Conservation (phyloP, 139 green algal genomes). For the Pseudopediastrum boryanum region DNA sequence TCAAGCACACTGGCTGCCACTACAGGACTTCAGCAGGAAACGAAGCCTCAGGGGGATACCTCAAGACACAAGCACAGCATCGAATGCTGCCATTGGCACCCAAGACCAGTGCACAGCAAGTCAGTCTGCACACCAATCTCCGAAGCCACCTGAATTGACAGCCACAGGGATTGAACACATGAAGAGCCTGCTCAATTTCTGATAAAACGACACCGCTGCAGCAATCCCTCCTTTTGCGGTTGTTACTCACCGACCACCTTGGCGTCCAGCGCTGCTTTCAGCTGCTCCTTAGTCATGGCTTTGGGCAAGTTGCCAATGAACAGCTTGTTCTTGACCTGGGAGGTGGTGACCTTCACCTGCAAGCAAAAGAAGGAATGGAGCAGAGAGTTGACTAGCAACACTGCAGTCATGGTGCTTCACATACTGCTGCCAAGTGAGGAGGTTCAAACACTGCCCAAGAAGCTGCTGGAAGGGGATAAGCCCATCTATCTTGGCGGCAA, state of each 20-base stretch:
- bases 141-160: too few relatives aligned
- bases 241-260: constrained; percentile 10
- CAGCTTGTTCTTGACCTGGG: constrained; percentile 86
- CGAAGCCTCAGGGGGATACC: background rate
- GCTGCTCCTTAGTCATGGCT: constrained; percentile 55
- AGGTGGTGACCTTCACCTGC: constrained; percentile 48
- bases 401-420: too few relatives aligned
- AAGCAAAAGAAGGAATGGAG: background rate
- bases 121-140: too few relatives aligned
- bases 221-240: too few relatives aligned
- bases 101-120: too few relatives aligned
- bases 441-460: too few relatives aligned
- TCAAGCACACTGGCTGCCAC: background rate
- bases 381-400: background rate
- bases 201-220: background rate
- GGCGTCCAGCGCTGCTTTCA: constrained; percentile 42
- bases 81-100: background rate
- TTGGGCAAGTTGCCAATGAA: constrained; percentile 88
- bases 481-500: too few relatives aligned
- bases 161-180: too few relatives aligned
- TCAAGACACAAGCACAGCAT: background rate
- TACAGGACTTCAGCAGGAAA: background rate
- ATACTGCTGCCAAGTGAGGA: too few relatives aligned
- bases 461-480: too few relatives aligned
- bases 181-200: too few relatives aligned